Conservation (phyloP, 2,329 filamentous ascomycete genomes). For the Alternaria gaisen region DNA sequence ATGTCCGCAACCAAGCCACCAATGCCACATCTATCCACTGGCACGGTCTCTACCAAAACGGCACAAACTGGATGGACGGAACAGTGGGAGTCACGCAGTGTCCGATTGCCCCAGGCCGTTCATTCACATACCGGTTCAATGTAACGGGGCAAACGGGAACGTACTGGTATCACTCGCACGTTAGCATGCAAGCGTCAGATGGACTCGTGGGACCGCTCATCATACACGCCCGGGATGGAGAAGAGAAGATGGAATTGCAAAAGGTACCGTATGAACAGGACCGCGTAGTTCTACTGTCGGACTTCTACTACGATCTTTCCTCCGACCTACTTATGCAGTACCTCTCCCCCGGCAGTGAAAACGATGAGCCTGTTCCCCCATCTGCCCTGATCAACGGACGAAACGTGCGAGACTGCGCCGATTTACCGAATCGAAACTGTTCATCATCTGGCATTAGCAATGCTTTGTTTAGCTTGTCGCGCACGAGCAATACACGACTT, state of each 20-base stretch:
- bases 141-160: slow-evolving; percentile 50
- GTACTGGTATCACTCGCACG: slow-evolving; percentile 50
- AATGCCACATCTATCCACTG: slow-evolving; percentile 72
- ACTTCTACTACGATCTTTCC: slow-evolving; percentile 71
- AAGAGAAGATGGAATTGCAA: slow-evolving; percentile 55
- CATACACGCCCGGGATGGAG: slow-evolving; percentile 42
- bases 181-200: slow-evolving; percentile 54
- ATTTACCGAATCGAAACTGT: slow-evolving; percentile 49
- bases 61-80: slow-evolving; percentile 61
- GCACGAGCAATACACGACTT: slow-evolving; percentile 71
- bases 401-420: slow-evolving; percentile 49
- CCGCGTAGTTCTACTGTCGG: slow-evolving; percentile 69
- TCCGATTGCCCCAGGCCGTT: slow-evolving; percentile 64
- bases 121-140: slow-evolving; percentile 42
- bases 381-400: slow-evolving; percentile 56
- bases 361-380: slow-evolving; percentile 65
- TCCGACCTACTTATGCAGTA: slow-evolving; percentile 62
- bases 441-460: slow-evolving; percentile 40
- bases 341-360: slow-evolving; percentile 58
- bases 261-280: slow-evolving; percentile 60
- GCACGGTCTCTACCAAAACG: slow-evolving; percentile 66
- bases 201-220: slow-evolving; percentile 52
- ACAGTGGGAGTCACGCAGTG: slow-evolving; percentile 60
- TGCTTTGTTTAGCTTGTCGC: slow-evolving; percentile 48
- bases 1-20: slow-evolving; percentile 62